Base-by-base conservation (phyloP, 352 stramenopile species). In the Halophytophthora batemanensis region DNA sequence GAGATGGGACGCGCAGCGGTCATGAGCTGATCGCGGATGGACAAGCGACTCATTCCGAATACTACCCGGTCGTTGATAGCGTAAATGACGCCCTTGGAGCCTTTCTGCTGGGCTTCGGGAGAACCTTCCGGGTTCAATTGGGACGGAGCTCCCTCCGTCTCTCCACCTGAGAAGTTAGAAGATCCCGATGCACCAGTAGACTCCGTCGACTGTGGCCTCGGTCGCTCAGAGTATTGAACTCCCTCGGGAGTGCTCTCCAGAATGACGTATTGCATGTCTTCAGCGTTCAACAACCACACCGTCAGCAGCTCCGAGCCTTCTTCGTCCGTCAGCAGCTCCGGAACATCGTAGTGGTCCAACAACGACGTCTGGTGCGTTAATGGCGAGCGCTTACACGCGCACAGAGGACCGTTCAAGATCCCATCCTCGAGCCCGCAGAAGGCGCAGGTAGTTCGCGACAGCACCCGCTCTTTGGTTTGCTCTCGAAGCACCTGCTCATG, bases 401-500 rank as follows among this genome's bases (percentile, higher is more conserved):
- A 50, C 15, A 90, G 56, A 12, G 60, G 34, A 8, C 80, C 77
- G 18, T 87, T 90, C 25, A 90, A 53, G 35, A 90, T 75, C 2
- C 69, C 75, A 50, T 88, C 75, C 58, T 78, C 77, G 15, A 90
- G 59, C 13, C 63, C 66, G 18, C 79, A 90, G 42, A 88, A 83
- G 13, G 53, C 60, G 45, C 79, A 90, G 21, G 43, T 49, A 15
- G 48, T 19, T 23, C 47, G 43, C 2, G 45, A 41, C 23, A 58
- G n/a, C 10, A 45, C 12, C 17, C 11, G 46, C 28, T 38, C 39
- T 25, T 12, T 52, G 22, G 14, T n/a, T 12, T 52, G 23, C 6
- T 55, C 33, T 14, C 15, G 13, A 45, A 4, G 11, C 43, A 51
- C 45, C 14, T 18, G 37, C 33, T 58, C 47, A 14, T 44, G 34